Base-by-base conservation (phyloP, 495 filamentous ascomycete species). In the Penicillium tannophilum region DNA sequence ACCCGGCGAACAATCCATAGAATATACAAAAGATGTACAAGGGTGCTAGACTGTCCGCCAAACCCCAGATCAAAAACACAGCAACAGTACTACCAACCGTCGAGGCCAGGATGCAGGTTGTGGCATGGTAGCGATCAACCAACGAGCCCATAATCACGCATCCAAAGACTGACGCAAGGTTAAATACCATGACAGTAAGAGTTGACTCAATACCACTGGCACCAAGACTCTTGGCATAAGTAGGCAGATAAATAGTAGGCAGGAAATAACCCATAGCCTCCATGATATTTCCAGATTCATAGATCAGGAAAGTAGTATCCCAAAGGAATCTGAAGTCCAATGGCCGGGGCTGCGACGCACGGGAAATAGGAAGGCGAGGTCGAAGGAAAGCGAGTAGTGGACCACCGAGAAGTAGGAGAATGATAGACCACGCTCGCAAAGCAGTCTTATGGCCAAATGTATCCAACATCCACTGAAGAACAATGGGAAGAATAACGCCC, bases 1-100 rank as follows among this genome's bases (percentile, higher is more conserved):
- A 77, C 0, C 86, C 86, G 0, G 84, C 87, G 59, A 87, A 88
- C 1, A 88, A 64, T 6, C 88, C 88, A 58, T 87, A 90, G 5
- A 83, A 59, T 11, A 90, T 59, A 31, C 76, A 79, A 58, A 90
- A 90, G 12, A 83, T 55, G 54, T 83, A 84, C 24, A 90, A 67
- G 23, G 81, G 72, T 0, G 83, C 65, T 11, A 87, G 55, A 6
- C 69, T 75, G 0, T 67, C 70, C 0, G 85, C 73, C 16, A 90
- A 68, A 0, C 86, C 88, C 87, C 88, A 90, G 43, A 89, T 63
- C n/a, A 89, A 20, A 60, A 90, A 86, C 0, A 88, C 80, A 0
- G 80, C 74, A 10, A 84, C 30, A 4, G 81, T 74, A 12, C 82
- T 77, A 2, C 84, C 86, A 7, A 81, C 51, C 1, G 83, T 78